Percentiles rank a stretch among this genome's conserved stretches.
Evolutionary conservation across 2,329 filamentous ascomycete species (phyloP).

Genomic region (Aspergillus tubingensis): DNA sequence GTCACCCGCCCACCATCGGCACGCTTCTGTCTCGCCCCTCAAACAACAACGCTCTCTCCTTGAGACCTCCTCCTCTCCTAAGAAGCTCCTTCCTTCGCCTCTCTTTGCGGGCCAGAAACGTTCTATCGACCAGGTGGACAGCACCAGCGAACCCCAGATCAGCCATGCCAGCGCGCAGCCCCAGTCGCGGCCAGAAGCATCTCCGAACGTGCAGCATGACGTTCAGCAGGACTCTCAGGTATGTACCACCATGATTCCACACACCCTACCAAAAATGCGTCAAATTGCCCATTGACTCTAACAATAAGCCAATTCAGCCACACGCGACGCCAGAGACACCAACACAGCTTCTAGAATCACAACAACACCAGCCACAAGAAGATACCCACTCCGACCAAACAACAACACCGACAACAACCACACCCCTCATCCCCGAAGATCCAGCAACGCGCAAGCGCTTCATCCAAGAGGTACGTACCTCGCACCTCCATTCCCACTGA

Average conservation of each 20-base stretch:
- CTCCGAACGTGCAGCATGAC: conserved; percentile 9
- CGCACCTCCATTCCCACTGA: background rate
- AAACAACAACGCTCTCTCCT: conserved; percentile 35
- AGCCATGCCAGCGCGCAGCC: background rate
- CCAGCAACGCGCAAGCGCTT: conserved; percentile 41
- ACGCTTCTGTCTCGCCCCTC: conserved; percentile 26
- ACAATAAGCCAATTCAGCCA: background rate
- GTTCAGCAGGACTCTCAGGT: conserved; percentile 2
- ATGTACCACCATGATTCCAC: background rate
- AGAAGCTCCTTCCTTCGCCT: conserved; percentile 35
- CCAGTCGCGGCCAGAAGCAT: background rate
- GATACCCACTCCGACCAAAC: conserved; percentile 14
- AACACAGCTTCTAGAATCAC: conserved; percentile 11
- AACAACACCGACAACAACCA: conserved; percentile 12
- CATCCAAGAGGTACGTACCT: conserved; percentile 41
- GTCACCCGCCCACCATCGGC: conserved; percentile 30
- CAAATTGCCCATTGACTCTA: background rate
- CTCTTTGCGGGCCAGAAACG: conserved; percentile 44
- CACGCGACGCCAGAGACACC: background rate
- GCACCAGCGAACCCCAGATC: conserved; percentile 19
- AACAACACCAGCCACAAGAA: conserved; percentile 22
- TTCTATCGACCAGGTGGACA: conserved; percentile 42
- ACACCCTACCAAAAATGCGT: no score
- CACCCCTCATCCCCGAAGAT: conserved; percentile 34
- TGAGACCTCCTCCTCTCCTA: conserved; percentile 24